Percentiles rank a stretch among this genome's conserved stretches.
Evolutionary conservation across 2,329 filamentous ascomycete species (phyloP).

Genomic region (Stachybotrys elegans): DNA sequence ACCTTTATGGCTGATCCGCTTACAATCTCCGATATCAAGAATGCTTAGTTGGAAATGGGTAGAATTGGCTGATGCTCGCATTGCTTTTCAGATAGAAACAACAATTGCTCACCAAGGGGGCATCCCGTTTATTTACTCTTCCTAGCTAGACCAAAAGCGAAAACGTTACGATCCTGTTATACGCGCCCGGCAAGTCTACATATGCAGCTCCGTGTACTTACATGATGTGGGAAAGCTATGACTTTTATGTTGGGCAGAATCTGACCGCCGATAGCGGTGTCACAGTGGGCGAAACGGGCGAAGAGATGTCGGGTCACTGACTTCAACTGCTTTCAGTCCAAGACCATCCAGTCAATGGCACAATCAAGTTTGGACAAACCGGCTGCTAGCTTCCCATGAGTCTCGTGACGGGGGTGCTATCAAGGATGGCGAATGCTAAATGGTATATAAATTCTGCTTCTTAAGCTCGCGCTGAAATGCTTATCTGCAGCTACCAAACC

Average conservation of each 20-base stretch:
- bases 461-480: too few species aligned
- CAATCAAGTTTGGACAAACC: conserved; percentile 24
- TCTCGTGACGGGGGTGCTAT: too few species aligned
- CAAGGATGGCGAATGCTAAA: too few species aligned
- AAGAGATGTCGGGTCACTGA: conserved; percentile 42
- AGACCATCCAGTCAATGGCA: conserved; percentile 33
- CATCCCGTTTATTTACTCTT: too few species aligned
- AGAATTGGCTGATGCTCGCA: background rate
- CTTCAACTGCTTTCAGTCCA: conserved; percentile 37
- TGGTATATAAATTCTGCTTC: too few species aligned
- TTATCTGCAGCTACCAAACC: too few species aligned
- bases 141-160: background rate
- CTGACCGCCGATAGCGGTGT: conserved; percentile 37
- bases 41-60: background rate
- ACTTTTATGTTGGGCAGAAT: conserved; percentile 41
- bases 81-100: background rate
- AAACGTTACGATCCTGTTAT: background rate
- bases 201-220: background rate
- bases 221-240: conserved; percentile 27
- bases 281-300: conserved; percentile 39
- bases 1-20: too few species aligned
- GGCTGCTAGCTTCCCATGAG: too few species aligned
- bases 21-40: background rate
- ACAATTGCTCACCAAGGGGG: background rate
- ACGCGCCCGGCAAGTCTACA: background rate